Conservation (phyloP, 257 asterid species). For the Paulownia fortunei region DNA sequence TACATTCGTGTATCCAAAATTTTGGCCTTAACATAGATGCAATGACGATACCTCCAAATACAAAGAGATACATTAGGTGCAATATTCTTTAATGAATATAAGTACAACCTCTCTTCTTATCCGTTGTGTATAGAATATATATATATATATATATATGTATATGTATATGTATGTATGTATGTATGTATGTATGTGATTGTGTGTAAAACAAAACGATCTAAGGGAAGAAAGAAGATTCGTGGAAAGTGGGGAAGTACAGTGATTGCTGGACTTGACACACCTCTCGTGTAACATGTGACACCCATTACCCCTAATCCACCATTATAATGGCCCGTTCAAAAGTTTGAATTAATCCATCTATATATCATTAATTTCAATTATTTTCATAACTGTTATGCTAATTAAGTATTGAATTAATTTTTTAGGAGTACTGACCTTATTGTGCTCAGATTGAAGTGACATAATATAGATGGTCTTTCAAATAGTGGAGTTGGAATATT, state of each 20-base stretch:
- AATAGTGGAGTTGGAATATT: constrained; percentile 24
- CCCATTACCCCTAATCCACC: constrained; percentile 16
- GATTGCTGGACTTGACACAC: constrained; percentile 13
- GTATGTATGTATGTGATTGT: not conserved
- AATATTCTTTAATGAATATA: no score
- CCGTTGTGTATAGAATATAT: no score
- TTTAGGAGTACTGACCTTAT: not conserved
- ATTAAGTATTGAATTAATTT: not conserved
- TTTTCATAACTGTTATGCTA: not conserved
- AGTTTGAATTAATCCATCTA: not conserved
- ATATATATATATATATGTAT: no score
- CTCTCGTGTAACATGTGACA: constrained; percentile 11
- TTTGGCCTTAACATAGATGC: no score
- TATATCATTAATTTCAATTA: not conserved
- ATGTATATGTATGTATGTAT: not conserved
- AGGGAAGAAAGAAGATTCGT: not conserved
- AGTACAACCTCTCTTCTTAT: no score
- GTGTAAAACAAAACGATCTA: not conserved
- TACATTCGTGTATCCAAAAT: no score
- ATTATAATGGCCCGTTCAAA: not conserved
- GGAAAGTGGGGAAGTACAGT: not conserved
- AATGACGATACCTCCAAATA: no score
- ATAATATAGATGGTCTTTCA: not conserved
- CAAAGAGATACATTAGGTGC: no score
- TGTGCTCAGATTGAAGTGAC: not conserved